Conservation (phyloP, 106 monocot species). For the Xerophyta viscosa region DNA sequence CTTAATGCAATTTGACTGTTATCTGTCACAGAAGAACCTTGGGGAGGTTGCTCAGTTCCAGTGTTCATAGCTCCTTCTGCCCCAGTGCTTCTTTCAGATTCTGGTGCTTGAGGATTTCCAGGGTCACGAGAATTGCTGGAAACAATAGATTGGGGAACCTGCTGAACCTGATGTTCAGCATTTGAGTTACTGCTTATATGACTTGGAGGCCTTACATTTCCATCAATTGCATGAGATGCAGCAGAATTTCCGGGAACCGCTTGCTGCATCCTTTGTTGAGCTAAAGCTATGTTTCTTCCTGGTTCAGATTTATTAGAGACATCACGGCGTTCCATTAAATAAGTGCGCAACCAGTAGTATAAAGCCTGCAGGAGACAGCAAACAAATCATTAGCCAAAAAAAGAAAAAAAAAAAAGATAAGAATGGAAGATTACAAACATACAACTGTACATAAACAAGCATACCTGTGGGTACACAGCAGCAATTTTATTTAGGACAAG, state of each 20-base stretch:
- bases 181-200: conserved; percentile 25
- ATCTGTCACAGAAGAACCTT: conserved; percentile 30
- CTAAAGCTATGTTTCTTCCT: conserved; percentile 60
- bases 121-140: conserved; percentile 51
- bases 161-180: conserved; percentile 48
- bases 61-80: conserved; percentile 39
- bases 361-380: conserved; percentile 54
- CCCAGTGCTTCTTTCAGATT: conserved; percentile 48
- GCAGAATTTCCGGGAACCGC: conserved; percentile 34
- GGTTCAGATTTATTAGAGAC: conserved; percentile 78
- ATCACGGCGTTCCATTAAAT: conserved; percentile 97
- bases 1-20: conserved; percentile 31
- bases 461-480: conserved; percentile 85
- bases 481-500: conserved; percentile 85
- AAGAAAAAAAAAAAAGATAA: not conserved
- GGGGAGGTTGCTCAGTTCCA: conserved; percentile 55
- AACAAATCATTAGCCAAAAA: not conserved
- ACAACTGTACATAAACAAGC: not conserved
- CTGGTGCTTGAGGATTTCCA: conserved; percentile 58
- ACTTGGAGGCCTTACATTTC: conserved; percentile 37
- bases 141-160: conserved; percentile 31
- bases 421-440: not conserved
- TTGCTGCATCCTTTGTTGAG: conserved; percentile 81
- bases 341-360: conserved; percentile 98
- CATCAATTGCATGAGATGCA: conserved; percentile 45